Conservation (phyloP, 352 stramenopile genomes). For the Phytophthora sojae region DNA sequence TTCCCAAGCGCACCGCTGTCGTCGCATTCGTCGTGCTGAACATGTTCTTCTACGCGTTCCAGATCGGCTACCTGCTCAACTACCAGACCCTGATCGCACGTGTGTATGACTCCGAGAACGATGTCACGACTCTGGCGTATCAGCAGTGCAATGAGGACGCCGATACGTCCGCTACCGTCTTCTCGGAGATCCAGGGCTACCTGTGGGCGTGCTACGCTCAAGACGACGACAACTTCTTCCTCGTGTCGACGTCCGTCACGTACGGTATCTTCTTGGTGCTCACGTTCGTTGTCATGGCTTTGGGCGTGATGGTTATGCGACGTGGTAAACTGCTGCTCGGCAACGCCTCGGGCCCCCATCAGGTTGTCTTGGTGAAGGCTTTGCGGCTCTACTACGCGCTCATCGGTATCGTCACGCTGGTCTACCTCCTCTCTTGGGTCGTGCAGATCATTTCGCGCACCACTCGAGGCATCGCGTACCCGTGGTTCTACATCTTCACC, state of each 20-base stretch:
- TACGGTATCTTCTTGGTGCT: conserved; percentile 81
- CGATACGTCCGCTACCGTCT: conserved; percentile 70
- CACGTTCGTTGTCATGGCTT: conserved; percentile 80
- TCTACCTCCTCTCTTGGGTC: conserved; percentile 87
- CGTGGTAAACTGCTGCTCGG: conserved; percentile 77
- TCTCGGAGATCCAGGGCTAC: conserved; percentile 89
- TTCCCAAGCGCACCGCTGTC: conserved; percentile 72
- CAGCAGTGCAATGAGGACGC: conserved; percentile 78
- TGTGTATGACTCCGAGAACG: conserved; percentile 78
- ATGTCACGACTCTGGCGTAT: conserved; percentile 74
- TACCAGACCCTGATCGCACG: conserved; percentile 72
- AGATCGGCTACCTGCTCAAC: conserved; percentile 73
- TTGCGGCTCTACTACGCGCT: conserved; percentile 87
- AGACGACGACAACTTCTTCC: conserved; percentile 78
- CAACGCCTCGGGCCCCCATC: conserved; percentile 74
- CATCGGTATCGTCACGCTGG: conserved; percentile 85
- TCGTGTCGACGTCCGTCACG: conserved; percentile 82
- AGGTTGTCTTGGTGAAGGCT: conserved; percentile 86
- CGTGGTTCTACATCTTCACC: conserved; percentile 92
- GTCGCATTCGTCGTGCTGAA: conserved; percentile 80
- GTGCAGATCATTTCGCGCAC: conserved; percentile 81
- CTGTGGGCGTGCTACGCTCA: conserved; percentile 83
- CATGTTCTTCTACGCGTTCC: conserved; percentile 82
- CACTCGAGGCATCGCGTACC: conserved; percentile 72
- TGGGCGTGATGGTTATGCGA: conserved; percentile 90